phyloP scores from a whole-genome alignment of 106 monocot genomes.

The Xerophyta viscosa region DNA sequence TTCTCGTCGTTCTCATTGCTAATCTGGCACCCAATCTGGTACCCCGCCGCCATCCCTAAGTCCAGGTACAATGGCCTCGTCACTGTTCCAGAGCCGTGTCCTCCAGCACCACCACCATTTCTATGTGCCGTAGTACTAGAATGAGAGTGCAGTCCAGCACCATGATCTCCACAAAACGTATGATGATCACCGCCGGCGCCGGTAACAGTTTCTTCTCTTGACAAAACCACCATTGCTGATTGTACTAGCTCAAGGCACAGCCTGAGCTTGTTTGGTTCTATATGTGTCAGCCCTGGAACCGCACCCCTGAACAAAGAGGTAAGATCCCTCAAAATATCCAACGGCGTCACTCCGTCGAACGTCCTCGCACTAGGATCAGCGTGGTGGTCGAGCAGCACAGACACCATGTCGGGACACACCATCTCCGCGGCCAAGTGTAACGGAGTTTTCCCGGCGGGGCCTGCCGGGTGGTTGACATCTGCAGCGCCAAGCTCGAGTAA shows the following conservation, averaged over 20 bases:
- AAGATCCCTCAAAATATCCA: constrained; percentile 71
- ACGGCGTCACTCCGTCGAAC: constrained; percentile 71
- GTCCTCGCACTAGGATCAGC: constrained; percentile 82
- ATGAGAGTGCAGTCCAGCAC: constrained; percentile 16
- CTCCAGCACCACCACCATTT: constrained; percentile 24
- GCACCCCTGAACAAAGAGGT: constrained; percentile 91
- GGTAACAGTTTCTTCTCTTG: constrained; percentile 44
- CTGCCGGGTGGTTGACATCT: constrained; percentile 79
- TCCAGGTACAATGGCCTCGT: constrained; percentile 79
- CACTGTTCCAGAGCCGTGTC: constrained; percentile 70
- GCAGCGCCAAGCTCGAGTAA: constrained; percentile 92
- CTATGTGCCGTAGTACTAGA: constrained; percentile 14
- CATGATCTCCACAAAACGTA: constrained; percentile 16
- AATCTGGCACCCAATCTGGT: constrained; percentile 37
- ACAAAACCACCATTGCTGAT: constrained; percentile 64
- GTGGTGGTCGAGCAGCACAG: constrained; percentile 92
- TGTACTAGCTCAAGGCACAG: constrained; percentile 89
- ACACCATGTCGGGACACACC: constrained; percentile 90
- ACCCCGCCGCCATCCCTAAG: constrained; percentile 63
- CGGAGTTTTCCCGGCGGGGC: constrained; percentile 71
- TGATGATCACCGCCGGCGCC: constrained; percentile 7
- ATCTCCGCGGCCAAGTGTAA: constrained; percentile 90
- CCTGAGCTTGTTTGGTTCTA: constrained; percentile 85
- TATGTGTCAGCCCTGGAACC: constrained; percentile 69
- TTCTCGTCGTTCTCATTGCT: constrained; percentile 32